Percentiles rank a stretch among this genome's conserved stretches.
Conservation (phyloP, 1,284 basidiomycete genomes). For the Cystobasidium sp. region DNA sequence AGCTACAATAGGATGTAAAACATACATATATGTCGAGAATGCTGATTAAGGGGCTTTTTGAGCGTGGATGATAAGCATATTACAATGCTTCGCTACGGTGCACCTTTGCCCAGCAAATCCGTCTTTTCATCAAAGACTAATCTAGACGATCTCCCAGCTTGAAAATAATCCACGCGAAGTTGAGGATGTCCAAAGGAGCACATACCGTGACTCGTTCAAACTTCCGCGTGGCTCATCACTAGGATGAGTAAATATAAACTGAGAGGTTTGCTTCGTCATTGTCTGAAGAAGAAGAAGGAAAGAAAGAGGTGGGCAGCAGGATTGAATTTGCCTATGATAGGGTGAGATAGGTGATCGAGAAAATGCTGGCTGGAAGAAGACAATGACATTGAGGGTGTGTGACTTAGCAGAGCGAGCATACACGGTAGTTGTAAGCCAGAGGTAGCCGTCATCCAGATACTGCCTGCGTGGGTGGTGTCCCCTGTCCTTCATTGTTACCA, state of each 20-base stretch:
- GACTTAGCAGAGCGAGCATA: too few relatives aligned
- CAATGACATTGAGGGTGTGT: too few relatives aligned
- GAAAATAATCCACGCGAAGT: background rate
- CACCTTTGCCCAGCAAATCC: slow-evolving; percentile 36
- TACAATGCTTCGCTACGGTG: slow-evolving; percentile 12
- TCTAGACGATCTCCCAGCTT: slow-evolving; percentile 9
- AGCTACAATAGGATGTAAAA: background rate
- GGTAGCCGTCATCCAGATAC: too few relatives aligned
- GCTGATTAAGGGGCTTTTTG: slow-evolving; percentile 31
- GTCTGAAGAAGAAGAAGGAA: slow-evolving; percentile 20
- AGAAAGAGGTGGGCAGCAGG: background rate
- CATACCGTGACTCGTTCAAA: background rate
- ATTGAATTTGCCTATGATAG: background rate
- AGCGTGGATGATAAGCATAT: background rate
- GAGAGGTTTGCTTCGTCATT: slow-evolving; percentile 1
- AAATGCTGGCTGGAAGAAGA: too few relatives aligned
- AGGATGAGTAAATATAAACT: background rate
- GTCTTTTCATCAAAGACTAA: background rate
- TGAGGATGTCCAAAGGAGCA: background rate
- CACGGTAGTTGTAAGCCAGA: too few relatives aligned
- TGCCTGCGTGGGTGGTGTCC: too few relatives aligned
- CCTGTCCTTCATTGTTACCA: too few relatives aligned
- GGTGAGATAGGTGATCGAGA: background rate
- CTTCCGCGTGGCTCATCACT: background rate
- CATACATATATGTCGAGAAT: slow-evolving; percentile 18